These are phyloP conservation scores for Starmerella riodocensis DNA, from an alignment of 805 yeast genomes.

Conservation along the genomic window DNA sequence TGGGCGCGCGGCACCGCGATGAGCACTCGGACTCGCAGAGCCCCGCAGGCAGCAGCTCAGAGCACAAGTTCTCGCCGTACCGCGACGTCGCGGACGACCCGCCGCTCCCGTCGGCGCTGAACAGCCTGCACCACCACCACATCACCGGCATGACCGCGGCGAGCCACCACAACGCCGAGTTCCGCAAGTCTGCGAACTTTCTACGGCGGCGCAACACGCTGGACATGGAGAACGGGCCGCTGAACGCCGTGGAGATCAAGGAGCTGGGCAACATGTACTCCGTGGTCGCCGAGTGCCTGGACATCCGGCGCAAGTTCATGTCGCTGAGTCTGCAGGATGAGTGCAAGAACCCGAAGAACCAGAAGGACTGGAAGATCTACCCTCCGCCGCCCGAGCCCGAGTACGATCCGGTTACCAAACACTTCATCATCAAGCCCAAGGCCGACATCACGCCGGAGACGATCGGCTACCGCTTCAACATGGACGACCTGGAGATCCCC, in stretches of 20 bases:
- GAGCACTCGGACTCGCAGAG: neutral
- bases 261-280: conserved; percentile 29
- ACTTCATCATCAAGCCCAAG: conserved; percentile 28
- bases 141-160: neutral
- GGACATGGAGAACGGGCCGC: conserved; percentile 21
- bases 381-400: conserved; percentile 93
- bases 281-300: conserved; percentile 41
- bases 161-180: neutral
- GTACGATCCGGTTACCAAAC: conserved; percentile 50
- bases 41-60: neutral
- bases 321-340: conserved; percentile 57
- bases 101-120: conserved; percentile 9
- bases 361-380: conserved; percentile 59
- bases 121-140: neutral
- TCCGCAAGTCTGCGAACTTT: conserved; percentile 7
- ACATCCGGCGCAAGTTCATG: conserved; percentile 65
- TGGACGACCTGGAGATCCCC: conserved; percentile 45
- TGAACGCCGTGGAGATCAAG: conserved; percentile 25
- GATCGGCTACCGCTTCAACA: conserved; percentile 44
- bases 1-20: conserved; percentile 2
- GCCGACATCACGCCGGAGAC: conserved; percentile 30
- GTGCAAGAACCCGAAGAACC: conserved; percentile 73
- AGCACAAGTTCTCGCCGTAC: conserved; percentile 6
- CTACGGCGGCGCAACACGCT: conserved; percentile 14
- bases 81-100: conserved; percentile 13